Evolutionary conservation across 2,329 filamentous ascomycete genomes (phyloP), one percentile per base, ranked within the genome.

Genomic region (Penicillium sp.): DNA sequence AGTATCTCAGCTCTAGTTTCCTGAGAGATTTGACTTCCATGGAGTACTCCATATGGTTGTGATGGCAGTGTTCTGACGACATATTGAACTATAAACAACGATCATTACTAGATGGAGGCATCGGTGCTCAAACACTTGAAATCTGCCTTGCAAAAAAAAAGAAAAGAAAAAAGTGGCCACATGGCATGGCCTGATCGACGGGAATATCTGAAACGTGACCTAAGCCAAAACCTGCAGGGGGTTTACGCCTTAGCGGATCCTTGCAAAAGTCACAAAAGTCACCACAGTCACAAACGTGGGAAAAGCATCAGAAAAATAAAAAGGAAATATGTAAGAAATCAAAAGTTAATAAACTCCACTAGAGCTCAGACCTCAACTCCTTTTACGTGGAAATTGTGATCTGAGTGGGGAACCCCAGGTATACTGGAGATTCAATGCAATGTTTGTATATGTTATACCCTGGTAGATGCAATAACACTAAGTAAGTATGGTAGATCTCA

Each of bases 141-240:
- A 19, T 55, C 55, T 57, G 52, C 52, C 55, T 57, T 35, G 52
- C n/a, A 22, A 46, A 25, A n/a, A n/a, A n/a, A n/a, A n/a, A n/a
- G n/a, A n/a, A n/a, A n/a, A n/a, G n/a, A n/a, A n/a, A n/a, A 36
- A 35, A 14, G 12, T 22, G 17, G 28, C 51, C 55, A 57, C 55
- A 57, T 57, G 55, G 55, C 55, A 57, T 55, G 55, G 31, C 25
- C 52, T 50, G 55, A 57, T 57, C 51, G 19, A 45, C 42, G 38
- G 30, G 30, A 3, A 37, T 50, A 55, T 50, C 45, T 40, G 52
- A 50, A 55, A 55, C 52, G 31, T 31, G 25, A 31, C 28, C 22
- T 10, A 11, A 52, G 31, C 31, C 14, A 43, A 38, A 38, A 26
- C 26, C 33, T 50, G 38, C 47, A 55, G 43, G 26, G 16, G 19